Conservation (phyloP, 306 rosid genomes). For the Cucurbita argyrosperma region DNA sequence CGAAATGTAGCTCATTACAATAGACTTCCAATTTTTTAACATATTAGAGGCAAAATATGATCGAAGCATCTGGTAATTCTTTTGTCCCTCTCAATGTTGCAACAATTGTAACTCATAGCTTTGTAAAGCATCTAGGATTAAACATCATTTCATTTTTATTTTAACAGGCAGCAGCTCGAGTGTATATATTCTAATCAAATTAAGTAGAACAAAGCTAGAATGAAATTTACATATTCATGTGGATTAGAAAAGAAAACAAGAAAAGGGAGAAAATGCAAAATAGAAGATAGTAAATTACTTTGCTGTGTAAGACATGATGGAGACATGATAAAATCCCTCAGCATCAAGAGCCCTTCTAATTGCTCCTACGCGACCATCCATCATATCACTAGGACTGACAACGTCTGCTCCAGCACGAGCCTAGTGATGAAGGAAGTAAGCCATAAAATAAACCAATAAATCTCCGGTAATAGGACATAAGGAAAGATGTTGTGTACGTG, state of each 20-base stretch:
- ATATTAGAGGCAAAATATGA: not conserved
- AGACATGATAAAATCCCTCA: slow-evolving; percentile 86
- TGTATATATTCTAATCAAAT: not conserved
- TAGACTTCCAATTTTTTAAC: not conserved
- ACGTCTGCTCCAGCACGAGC: slow-evolving; percentile 98
- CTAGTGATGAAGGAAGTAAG: slow-evolving; percentile 20
- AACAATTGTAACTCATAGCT: not conserved
- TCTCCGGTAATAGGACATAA: not conserved
- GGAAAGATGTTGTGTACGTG: not conserved
- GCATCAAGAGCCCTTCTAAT: slow-evolving; percentile 82
- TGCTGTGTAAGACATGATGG: slow-evolving; percentile 90
- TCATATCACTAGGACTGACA: slow-evolving; percentile 98
- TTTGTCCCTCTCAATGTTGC: not conserved
- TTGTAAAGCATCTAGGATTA: not conserved
- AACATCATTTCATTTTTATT: not conserved
- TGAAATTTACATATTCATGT: not conserved
- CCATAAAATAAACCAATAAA: not conserved
- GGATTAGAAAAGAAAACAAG: slow-evolving; percentile 1
- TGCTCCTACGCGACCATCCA: slow-evolving; percentile 97
- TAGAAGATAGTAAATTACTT: slow-evolving; percentile 31
- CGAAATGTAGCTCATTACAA: not conserved
- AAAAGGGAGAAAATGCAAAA: not conserved
- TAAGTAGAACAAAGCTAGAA: not conserved
- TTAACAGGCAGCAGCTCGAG: not conserved
- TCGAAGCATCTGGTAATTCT: not conserved